phyloP scores from a whole-genome alignment of 257 asterid species.

The Mitragyna speciosa region DNA sequence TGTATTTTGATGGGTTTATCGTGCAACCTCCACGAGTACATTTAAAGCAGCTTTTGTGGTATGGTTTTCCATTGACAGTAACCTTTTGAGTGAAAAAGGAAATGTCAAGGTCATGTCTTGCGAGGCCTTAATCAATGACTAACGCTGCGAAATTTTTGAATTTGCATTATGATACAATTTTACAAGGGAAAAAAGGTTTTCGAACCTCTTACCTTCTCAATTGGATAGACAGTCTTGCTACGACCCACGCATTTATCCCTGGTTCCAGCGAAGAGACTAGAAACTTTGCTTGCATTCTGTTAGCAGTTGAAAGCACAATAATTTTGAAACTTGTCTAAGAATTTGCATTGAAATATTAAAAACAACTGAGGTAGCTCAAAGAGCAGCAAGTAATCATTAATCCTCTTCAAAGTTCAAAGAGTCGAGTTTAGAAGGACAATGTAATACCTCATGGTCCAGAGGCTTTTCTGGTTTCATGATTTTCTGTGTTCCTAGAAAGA shows the following conservation, averaged over 20 bases:
- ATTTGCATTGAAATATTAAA: background rate
- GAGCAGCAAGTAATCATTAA: background rate
- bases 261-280: conserved; percentile 60
- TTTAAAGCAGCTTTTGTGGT: conserved; percentile 77
- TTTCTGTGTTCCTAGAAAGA: conserved; percentile 56
- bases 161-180: background rate
- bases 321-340: background rate
- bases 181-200: background rate
- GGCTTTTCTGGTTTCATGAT: conserved; percentile 51
- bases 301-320: background rate
- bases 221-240: conserved; percentile 62
- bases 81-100: conserved; percentile 28
- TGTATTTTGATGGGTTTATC: conserved; percentile 72
- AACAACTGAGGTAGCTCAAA: background rate
- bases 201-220: conserved; percentile 52
- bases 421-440: background rate
- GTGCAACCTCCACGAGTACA: conserved; percentile 77
- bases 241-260: conserved; percentile 72
- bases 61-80: conserved; percentile 53
- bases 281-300: conserved; percentile 63
- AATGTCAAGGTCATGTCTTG: background rate
- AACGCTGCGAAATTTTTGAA: background rate
- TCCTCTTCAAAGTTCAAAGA: background rate
- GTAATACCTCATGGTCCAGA: conserved; percentile 52
- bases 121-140: background rate